Evolutionary conservation across 345 rosid species (phyloP).

Genomic region (Chamaenerion angustifolium): DNA sequence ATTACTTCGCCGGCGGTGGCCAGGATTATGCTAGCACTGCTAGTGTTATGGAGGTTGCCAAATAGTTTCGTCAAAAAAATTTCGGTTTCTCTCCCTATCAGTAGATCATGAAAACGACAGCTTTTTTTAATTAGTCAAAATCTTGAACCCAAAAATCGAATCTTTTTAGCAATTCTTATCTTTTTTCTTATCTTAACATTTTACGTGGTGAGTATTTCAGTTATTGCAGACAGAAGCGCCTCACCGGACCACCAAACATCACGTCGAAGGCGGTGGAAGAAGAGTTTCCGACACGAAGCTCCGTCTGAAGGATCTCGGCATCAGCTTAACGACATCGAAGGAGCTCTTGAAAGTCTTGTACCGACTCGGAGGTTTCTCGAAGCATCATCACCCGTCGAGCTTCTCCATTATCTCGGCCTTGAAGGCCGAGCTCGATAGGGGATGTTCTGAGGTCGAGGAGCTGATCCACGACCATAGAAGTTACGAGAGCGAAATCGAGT

Average conservation of each 20-base stretch:
- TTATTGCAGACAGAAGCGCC: too few relatives aligned
- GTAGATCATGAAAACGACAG: conserved; percentile 4
- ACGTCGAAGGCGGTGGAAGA: background rate
- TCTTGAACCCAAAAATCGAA: background rate
- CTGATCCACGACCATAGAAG: conserved; percentile 34
- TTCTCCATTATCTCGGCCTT: conserved; percentile 53
- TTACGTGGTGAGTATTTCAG: too few relatives aligned
- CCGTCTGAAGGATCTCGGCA: conserved; percentile 46
- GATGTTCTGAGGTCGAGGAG: conserved; percentile 37
- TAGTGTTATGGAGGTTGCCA: conserved; percentile 31
- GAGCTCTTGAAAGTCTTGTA: conserved; percentile 65
- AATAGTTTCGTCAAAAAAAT: background rate
- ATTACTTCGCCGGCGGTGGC: conserved; percentile 20
- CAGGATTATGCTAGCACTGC: conserved; percentile 23
- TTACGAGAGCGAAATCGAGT: conserved; percentile 28
- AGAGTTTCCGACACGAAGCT: conserved; percentile 14
- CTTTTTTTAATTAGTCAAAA: background rate
- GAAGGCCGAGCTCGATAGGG: conserved; percentile 44
- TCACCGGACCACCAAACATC: too few relatives aligned
- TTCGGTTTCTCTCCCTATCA: background rate
- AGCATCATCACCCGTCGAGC: conserved; percentile 31
- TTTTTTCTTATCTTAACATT: background rate
- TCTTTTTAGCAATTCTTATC: background rate
- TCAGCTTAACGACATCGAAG: conserved; percentile 53
- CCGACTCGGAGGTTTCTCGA: conserved; percentile 42